phyloP scores from a whole-genome alignment of 805 yeast genomes.

The Lipomyces chichibuensis region DNA sequence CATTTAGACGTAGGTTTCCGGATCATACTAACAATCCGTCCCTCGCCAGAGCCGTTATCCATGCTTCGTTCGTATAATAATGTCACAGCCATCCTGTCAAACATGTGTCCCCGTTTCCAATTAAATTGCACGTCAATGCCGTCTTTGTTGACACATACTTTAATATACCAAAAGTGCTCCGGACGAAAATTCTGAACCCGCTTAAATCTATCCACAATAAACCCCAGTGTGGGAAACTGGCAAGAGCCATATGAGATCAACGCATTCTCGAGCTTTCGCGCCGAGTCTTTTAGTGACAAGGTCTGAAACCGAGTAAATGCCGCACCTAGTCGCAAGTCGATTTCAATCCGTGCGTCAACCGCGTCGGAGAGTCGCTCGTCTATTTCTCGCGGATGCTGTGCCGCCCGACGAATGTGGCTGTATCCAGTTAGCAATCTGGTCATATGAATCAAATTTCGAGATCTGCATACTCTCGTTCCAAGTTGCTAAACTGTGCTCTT shows the following conservation, averaged over 20 bases:
- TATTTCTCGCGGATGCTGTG: conserved; percentile 63
- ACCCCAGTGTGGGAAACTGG: conserved; percentile 96
- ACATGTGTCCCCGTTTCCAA: conserved; percentile 75
- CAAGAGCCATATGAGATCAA: conserved; percentile 85
- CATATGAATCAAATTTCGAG: neutral
- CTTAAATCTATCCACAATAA: conserved; percentile 87
- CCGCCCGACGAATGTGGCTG: conserved; percentile 72
- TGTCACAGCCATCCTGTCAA: conserved; percentile 68
- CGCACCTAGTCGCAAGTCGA: conserved; percentile 87
- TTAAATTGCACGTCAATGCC: conserved; percentile 49
- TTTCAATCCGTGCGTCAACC: conserved; percentile 80
- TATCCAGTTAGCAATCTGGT: neutral
- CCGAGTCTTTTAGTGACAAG: conserved; percentile 44
- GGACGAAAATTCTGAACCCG: conserved; percentile 70
- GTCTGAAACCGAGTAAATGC: conserved; percentile 84
- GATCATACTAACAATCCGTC: conserved; percentile 54
- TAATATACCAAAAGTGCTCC: conserved; percentile 80
- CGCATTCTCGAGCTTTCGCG: conserved; percentile 31
- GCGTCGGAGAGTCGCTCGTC: conserved; percentile 78
- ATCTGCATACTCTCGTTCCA: conserved; percentile 55
- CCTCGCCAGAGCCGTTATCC: conserved; percentile 53
- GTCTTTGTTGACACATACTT: conserved; percentile 46
- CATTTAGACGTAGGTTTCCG: conserved; percentile 71
- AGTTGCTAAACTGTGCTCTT: conserved; percentile 86
- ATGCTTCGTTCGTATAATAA: conserved; percentile 72